Evolutionary conservation across 768 basidiomycete genomes (phyloP).

Genomic region (Albatrellus ellisii): DNA sequence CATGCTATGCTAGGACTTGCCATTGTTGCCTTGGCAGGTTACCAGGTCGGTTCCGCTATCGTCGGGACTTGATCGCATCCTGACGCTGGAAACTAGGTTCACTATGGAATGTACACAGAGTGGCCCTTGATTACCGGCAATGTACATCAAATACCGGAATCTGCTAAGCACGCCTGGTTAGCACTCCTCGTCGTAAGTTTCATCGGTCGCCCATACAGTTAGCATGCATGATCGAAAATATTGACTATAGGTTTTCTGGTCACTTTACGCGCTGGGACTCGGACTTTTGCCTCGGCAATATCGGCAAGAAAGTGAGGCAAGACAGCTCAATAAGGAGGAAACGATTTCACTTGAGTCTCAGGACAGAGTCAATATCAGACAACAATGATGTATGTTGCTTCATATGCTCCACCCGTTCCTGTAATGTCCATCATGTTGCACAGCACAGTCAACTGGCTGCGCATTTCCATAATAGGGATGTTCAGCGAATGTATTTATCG

Average conservation of each 20-base stretch:
- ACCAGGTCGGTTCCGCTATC: conserved; percentile 5
- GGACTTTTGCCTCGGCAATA: neutral
- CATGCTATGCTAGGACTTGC: conserved; percentile 18
- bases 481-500: too few species aligned
- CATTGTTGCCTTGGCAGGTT: conserved; percentile 16
- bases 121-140: conserved; percentile 11
- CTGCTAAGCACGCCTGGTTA: conserved; percentile 12
- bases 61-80: neutral
- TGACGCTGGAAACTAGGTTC: neutral
- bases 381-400: too few species aligned
- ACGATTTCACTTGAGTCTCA: too few species aligned
- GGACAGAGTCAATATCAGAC: too few species aligned
- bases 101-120: conserved; percentile 4
- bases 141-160: conserved; percentile 5
- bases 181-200: conserved; percentile 13
- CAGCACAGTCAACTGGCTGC: too few species aligned
- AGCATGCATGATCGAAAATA: neutral
- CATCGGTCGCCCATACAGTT: neutral
- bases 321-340: too few species aligned
- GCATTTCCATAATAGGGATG: too few species aligned
- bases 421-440: too few species aligned
- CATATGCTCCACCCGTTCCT: too few species aligned
- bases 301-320: neutral
- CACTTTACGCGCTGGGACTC: neutral
- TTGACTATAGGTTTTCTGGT: conserved; percentile 3